These are phyloP conservation scores for Melanopsichium pennsylvanicum DNA, from an alignment of 1,284 basidiomycete genomes.

Conservation along the genomic window DNA sequence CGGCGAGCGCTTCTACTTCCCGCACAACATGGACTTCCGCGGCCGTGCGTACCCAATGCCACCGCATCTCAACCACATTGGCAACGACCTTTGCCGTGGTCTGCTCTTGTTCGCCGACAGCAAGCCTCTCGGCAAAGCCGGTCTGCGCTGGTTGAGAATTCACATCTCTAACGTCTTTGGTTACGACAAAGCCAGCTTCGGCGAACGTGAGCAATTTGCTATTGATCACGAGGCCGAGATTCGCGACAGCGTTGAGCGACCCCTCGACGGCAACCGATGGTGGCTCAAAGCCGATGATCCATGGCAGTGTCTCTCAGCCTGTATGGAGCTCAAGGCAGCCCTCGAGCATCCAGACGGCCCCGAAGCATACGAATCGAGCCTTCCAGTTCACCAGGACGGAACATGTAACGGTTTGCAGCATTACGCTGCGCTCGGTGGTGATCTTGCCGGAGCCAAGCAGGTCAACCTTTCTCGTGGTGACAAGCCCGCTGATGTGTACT, in stretches of 20 bases:
- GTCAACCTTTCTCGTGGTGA: constrained; percentile 90
- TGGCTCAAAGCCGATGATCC: constrained; percentile 84
- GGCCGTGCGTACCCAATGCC: constrained; percentile 97
- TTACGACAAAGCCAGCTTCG: constrained; percentile 92
- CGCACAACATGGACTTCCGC: constrained; percentile 97
- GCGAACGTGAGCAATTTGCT: constrained; percentile 84
- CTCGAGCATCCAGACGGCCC: constrained; percentile 74
- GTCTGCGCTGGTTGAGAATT: constrained; percentile 86
- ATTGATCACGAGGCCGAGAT: constrained; percentile 79
- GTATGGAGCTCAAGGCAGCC: constrained; percentile 83
- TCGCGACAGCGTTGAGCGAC: constrained; percentile 80
- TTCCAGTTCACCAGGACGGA: constrained; percentile 97
- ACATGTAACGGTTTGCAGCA: constrained; percentile 99
- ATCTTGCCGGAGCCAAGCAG: constrained; percentile 84
- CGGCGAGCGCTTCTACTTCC: constrained; percentile 86
- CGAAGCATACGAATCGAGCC: constrained; percentile 74
- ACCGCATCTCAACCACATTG: constrained; percentile 93
- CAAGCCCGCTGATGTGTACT: constrained; percentile 93
- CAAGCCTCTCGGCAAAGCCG: constrained; percentile 81
- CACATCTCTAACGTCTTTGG: constrained; percentile 93
- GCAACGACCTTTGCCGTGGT: constrained; percentile 91
- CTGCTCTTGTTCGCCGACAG: constrained; percentile 83
- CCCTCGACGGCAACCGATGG: constrained; percentile 70
- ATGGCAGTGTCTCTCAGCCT: constrained; percentile 94
- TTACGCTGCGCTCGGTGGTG: constrained; percentile 96